A percentile compares a stretch with the other conserved stretches of the same genome.
Evolutionary conservation across 2,329 filamentous ascomycete species (phyloP).

Genomic region (Rhinocladiella mackenziei): DNA sequence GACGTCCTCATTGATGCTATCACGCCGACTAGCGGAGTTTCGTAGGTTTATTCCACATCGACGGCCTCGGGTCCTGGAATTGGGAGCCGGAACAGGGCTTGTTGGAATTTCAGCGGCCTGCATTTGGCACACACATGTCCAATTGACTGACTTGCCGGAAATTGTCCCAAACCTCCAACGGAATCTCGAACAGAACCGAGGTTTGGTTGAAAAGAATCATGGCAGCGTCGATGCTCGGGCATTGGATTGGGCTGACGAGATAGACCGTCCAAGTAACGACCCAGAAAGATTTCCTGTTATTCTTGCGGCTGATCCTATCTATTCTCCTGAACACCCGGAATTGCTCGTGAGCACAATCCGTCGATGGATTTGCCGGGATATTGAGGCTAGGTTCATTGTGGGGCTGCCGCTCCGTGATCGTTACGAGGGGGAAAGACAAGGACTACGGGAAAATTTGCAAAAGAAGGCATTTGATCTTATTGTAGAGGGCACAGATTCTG

Average conservation of each 20-base stretch:
- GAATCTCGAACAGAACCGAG: constrained; percentile 65
- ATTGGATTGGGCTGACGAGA: constrained; percentile 63
- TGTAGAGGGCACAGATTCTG: constrained; percentile 48
- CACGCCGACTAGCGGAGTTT: constrained; percentile 59
- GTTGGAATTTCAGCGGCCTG: constrained; percentile 79
- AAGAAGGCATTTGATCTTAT: constrained; percentile 48
- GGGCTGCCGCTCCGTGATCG: constrained; percentile 76
- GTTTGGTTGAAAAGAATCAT: constrained; percentile 51
- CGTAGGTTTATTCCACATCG: constrained; percentile 15
- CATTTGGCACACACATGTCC: constrained; percentile 60
- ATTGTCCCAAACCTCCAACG: constrained; percentile 76
- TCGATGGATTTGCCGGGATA: constrained; percentile 58
- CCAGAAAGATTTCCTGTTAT: constrained; percentile 58
- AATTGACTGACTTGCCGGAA: constrained; percentile 77
- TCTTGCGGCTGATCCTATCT: constrained; percentile 80
- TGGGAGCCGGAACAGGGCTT: constrained; percentile 88
- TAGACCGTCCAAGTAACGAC: constrained; percentile 30
- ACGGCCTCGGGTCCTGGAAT: constrained; percentile 58
- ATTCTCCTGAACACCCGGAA: constrained; percentile 74
- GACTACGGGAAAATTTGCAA: constrained; percentile 61
- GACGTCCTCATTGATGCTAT: constrained; percentile 84
- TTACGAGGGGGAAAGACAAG: constrained; percentile 58
- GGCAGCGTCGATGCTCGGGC: constrained; percentile 52
- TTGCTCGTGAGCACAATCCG: constrained; percentile 69
- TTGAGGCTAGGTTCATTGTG: constrained; percentile 63